Base-by-base conservation (phyloP, 2,329 filamentous ascomycete species). In the Aspergillus nomiae region DNA sequence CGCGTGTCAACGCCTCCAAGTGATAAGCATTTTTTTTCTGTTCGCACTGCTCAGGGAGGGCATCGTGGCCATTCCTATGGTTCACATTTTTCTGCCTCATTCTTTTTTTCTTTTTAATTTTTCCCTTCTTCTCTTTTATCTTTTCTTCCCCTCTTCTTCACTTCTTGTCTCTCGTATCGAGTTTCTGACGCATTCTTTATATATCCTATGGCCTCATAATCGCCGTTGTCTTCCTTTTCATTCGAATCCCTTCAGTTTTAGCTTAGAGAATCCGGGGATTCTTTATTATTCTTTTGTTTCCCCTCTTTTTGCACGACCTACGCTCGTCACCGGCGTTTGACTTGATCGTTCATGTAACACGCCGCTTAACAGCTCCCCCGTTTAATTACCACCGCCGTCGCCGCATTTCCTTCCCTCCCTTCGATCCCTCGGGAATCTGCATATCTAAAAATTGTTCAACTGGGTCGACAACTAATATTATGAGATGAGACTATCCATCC, bases 401-500 rank as follows among this genome's bases (percentile, higher is more conserved):
- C 21, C 19, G 8, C 21, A 59, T 48, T 55, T 53, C 56, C 54
- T 56, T 56, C 55, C 55, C 61, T 58, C 26, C 55, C 30, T 51
- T 58, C 45, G 24, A 53, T 24, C 26, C 32, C 24, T 4, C 21
- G 21, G 21, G 26, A 50, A 54, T 34, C 58, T 6, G 32, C 12
- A 34, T 8, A 36, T 26, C 3, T 24, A 55, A n/a, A 38, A 7
- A 38, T 55, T n/a, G 26, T 38, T 38, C 10, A 55, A 4, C 16
- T 1, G 30, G 14, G 36, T 55, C 32, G n/a, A 38, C 34, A 55
- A 43, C n/a, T 62, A 56, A 63, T 64, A 65, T 66, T 67, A 69
- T 69, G 65, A 67, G 38, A 71, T 71, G 69, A 70, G 74, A 65
- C 59, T 69, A 53, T 69, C 70, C 45, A 60, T 64, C 69, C 68